Conservation (phyloP, 495 filamentous ascomycete genomes). For the Bathelium albidoporum region DNA sequence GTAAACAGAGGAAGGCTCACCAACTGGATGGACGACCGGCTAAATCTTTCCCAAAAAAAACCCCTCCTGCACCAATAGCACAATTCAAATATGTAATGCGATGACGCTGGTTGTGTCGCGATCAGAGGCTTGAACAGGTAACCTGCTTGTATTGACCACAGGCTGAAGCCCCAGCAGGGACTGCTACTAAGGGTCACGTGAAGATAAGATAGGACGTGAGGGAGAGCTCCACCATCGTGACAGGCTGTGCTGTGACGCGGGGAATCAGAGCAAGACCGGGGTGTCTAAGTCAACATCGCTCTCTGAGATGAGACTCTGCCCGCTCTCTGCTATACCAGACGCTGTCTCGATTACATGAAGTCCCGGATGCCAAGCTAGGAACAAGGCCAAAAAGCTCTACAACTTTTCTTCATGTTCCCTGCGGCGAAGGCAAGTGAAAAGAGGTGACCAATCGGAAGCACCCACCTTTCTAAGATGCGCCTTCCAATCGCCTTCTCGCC, state of each 20-base stretch:
- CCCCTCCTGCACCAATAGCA: too few relatives aligned
- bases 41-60: too few relatives aligned
- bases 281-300: neutral
- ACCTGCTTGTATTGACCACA: too few relatives aligned
- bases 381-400: neutral
- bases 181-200: too few relatives aligned
- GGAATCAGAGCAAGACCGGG: neutral
- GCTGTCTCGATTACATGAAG: neutral
- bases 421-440: neutral
- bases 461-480: neutral
- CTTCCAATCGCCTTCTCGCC: conserved; percentile 47
- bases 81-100: too few relatives aligned
- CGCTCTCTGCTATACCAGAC: neutral
- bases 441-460: neutral
- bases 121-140: too few relatives aligned
- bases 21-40: too few relatives aligned
- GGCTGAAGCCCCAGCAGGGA: too few relatives aligned
- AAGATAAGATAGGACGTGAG: too few relatives aligned
- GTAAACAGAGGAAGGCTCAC: too few relatives aligned
- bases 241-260: neutral
- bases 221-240: too few relatives aligned
- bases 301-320: neutral
- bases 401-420: neutral
- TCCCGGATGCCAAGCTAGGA: neutral
- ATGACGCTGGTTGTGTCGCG: too few relatives aligned